Base-by-base conservation (phyloP, 2,329 filamentous ascomycete genomes). In the Dothidotthia symphoricarpi region DNA sequence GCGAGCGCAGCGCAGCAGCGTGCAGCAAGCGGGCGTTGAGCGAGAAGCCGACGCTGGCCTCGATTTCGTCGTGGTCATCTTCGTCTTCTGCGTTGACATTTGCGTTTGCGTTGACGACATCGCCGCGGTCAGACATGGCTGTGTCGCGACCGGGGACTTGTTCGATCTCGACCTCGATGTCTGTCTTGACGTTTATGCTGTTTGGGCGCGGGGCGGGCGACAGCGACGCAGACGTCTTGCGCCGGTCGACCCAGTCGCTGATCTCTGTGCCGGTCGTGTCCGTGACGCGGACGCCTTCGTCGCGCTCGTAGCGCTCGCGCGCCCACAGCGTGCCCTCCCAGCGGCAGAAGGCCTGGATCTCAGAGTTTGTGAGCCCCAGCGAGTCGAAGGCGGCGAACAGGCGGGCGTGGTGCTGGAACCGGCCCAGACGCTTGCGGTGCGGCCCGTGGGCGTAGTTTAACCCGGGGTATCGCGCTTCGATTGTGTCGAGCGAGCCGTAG, bases 261-360 rank as follows among this genome's bases (percentile, higher is more conserved):
- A 90, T 82, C 16, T 78, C 82, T 53, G 86, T 82, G 34, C 77
- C 78, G 1, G 85, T 83, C 5, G 86, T 88, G 59, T 91, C 86
- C 31, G 71, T 67, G 46, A 91, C 88, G 19, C 68, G 69, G 41
- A 85, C 75, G 24, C 81, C 81, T 56, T 88, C 83, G 58, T 90
- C 86, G 40, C 77, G 76, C 71, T 91, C 86, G 59, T 82, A 91
- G 37, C 85, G 79, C 60, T 89, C 84, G 60, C 88, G 83, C 45
- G 86, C 86, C 86, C 86, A 90, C 45, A 83, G 81, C 8, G 86
- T 90, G 40, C 86, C 86, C 69, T 90, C 86, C 86, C 86, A 91
- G 58, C 86, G 83, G 41, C 86, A 89, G 60, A 90, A 72, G 32
- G 74, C 73, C 36, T 80, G 75, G 51, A 91, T 87, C 62, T 91